These are phyloP conservation scores for Kwoniella sp. DNA, from an alignment of 768 basidiomycete genomes.

Conservation along the genomic window DNA sequence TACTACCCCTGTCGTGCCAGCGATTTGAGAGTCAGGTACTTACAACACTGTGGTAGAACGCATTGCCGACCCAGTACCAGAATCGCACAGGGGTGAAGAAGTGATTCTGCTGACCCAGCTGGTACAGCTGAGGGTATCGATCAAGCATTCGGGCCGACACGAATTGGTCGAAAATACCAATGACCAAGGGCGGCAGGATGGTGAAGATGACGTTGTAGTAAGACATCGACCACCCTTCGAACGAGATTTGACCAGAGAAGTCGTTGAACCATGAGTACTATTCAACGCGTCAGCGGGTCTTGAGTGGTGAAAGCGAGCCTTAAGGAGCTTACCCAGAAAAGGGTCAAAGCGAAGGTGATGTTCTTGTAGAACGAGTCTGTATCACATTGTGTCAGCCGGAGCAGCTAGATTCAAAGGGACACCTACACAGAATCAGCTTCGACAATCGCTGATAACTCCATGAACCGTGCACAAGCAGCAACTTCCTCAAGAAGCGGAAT, in stretches of 20 bases:
- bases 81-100: conserved; percentile 57
- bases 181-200: conserved; percentile 89
- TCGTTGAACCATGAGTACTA: conserved; percentile 99
- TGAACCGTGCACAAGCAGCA: conserved; percentile 91
- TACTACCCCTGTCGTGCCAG: background rate
- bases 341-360: conserved; percentile 95
- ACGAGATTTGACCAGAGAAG: conserved; percentile 96
- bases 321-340: conserved; percentile 75
- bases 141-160: conserved; percentile 95
- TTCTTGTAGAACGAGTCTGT: conserved; percentile 98
- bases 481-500: conserved; percentile 90
- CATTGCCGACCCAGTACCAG: conserved; percentile 51
- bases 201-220: conserved; percentile 96
- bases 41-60: conserved; percentile 51
- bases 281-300: background rate
- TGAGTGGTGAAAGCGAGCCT: background rate
- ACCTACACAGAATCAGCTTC: conserved; percentile 89
- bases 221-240: conserved; percentile 97
- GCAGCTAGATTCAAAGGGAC: background rate
- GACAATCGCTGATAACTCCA: conserved; percentile 97
- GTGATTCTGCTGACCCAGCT: conserved; percentile 84
- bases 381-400: background rate
- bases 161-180: conserved; percentile 97
- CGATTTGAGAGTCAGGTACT: conserved; percentile 7
- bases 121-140: conserved; percentile 93